These are phyloP conservation scores for Aspergillus luchuensis DNA, from an alignment of 2,329 filamentous ascomycete species.

Conservation along the genomic window DNA sequence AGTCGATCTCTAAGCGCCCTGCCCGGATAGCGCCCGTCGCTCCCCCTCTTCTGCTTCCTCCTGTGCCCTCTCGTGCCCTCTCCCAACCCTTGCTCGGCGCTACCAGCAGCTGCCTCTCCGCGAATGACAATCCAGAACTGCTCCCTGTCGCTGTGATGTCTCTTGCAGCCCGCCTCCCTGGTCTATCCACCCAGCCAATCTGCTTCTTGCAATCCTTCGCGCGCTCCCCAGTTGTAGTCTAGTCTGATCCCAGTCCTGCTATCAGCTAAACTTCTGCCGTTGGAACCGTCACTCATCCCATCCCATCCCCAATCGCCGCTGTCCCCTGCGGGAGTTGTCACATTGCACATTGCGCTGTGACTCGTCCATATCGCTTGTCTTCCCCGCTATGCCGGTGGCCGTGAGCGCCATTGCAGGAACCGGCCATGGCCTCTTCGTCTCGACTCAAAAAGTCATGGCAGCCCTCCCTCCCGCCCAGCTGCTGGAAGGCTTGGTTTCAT, in stretches of 20 bases:
- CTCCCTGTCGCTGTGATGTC: constrained; percentile 30
- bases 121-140: constrained; percentile 28
- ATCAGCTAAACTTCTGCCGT: too few relatives aligned
- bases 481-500: constrained; percentile 26
- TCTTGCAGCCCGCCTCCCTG: constrained; percentile 33
- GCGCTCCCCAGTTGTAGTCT: not conserved
- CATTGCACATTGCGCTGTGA: constrained; percentile 31
- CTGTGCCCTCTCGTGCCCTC: constrained; percentile 15
- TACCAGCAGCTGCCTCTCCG: constrained; percentile 24
- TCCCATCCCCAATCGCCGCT: constrained; percentile 5
- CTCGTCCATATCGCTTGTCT: constrained; percentile 25
- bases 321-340: constrained; percentile 35
- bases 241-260: too few relatives aligned
- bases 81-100: constrained; percentile 35
- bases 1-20: constrained; percentile 30
- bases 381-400: constrained; percentile 16
- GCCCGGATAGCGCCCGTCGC: constrained; percentile 13
- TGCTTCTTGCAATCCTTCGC: not conserved
- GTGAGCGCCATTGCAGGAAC: constrained; percentile 21
- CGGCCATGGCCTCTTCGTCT: constrained; percentile 17
- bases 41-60: not conserved
- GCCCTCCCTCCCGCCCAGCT: constrained; percentile 22
- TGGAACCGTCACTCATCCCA: too few relatives aligned
- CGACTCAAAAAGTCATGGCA: constrained; percentile 36
- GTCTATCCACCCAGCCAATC: constrained; percentile 13